A percentile compares a stretch with the other conserved stretches of the same genome.
phyloP scores from a whole-genome alignment of 1,139 yeast species.

The Candida pseudoviswanathii region DNA sequence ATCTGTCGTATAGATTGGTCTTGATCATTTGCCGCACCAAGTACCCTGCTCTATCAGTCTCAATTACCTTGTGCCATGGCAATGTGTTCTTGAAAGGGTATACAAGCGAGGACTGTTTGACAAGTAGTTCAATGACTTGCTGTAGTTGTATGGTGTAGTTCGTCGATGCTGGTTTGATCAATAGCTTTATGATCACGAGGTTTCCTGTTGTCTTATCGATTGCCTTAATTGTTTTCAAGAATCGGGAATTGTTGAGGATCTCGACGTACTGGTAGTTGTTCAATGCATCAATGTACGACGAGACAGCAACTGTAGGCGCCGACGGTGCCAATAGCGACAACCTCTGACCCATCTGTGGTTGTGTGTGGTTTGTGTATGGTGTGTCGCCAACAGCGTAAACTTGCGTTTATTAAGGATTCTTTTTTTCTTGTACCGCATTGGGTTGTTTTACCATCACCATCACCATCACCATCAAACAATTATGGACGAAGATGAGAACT shows the following conservation, averaged over 20 bases:
- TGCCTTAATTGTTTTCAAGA: constrained; percentile 84
- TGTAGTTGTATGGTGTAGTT: constrained; percentile 38
- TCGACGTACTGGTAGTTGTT: constrained; percentile 73
- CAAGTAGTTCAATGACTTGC: constrained; percentile 32
- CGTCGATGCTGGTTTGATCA: constrained; percentile 69
- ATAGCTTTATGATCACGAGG: constrained; percentile 71
- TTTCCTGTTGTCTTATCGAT: constrained; percentile 61
- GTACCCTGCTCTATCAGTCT: constrained; percentile 92
- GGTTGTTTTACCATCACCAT: not conserved
- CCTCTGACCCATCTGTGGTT: constrained; percentile 75
- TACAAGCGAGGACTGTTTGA: constrained; percentile 40
- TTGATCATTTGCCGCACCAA: constrained; percentile 78
- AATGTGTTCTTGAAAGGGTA: constrained; percentile 62
- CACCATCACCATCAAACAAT: not conserved
- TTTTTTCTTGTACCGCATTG: not conserved
- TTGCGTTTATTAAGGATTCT: not conserved
- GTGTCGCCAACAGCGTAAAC: no score
- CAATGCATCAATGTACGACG: constrained; percentile 83
- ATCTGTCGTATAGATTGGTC: constrained; percentile 80
- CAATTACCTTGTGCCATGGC: constrained; percentile 74
- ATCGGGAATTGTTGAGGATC: constrained; percentile 73
- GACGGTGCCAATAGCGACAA: constrained; percentile 85
- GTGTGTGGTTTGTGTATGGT: no score
- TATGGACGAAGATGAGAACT: constrained; percentile 11
- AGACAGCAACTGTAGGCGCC: constrained; percentile 88